Evolutionary conservation across 768 basidiomycete species (phyloP).

Genomic region (Imleria badia): DNA sequence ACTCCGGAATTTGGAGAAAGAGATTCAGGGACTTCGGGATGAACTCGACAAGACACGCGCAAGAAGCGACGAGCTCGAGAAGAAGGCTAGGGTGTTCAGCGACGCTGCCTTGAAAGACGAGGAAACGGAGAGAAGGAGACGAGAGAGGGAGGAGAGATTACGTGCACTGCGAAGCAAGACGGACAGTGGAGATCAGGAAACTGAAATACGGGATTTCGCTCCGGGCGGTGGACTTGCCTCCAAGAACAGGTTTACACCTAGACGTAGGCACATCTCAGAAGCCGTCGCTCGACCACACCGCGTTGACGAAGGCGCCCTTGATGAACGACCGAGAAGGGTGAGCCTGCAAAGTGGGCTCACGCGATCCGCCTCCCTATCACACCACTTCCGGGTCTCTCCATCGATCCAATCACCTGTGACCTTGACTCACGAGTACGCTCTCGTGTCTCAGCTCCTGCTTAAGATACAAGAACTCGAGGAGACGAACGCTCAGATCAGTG

Average conservation of each 20-base stretch:
- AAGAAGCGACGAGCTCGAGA: constrained; percentile 69
- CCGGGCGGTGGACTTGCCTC: constrained; percentile 48
- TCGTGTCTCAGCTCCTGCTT: constrained; percentile 67
- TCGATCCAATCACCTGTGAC: constrained; percentile 14
- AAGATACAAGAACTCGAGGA: constrained; percentile 81
- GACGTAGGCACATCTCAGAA: constrained; percentile 33
- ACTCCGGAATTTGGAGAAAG: constrained; percentile 72
- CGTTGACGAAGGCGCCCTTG: constrained; percentile 6
- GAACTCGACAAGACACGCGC: constrained; percentile 78
- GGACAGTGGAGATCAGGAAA: constrained; percentile 29
- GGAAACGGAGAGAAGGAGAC: constrained; percentile 29
- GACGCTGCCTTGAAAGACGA: constrained; percentile 29
- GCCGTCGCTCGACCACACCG: constrained; percentile 13
- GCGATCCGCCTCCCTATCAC: constrained; percentile 28
- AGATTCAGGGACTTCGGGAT: constrained; percentile 70
- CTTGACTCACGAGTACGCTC: constrained; percentile 41
- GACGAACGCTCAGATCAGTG: constrained; percentile 63
- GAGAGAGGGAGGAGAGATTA: constrained; percentile 50
- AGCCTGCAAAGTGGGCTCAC: constrained; percentile 19
- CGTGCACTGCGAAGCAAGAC: constrained; percentile 49
- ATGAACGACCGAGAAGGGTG: constrained; percentile 19
- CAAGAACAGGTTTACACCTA: constrained; percentile 20
- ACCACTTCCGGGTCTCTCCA: constrained; percentile 14
- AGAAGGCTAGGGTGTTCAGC: constrained; percentile 50
- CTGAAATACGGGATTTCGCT: constrained; percentile 56